These are phyloP conservation scores for Nemophila menziesii DNA, from an alignment of 257 asterid genomes.

Conservation along the genomic window DNA sequence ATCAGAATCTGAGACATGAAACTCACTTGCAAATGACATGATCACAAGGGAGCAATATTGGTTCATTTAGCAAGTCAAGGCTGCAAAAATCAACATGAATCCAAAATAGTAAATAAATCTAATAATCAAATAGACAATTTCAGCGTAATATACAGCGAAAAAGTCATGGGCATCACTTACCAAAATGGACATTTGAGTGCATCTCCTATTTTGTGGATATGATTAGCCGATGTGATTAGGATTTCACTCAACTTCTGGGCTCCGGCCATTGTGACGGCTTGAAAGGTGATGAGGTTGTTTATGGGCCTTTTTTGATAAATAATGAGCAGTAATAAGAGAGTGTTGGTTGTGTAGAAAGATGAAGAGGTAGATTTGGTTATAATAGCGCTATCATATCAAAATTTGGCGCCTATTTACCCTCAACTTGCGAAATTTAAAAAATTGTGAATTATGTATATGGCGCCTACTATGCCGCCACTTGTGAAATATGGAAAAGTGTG, in stretches of 20 bases:
- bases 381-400: neutral
- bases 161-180: conserved; percentile 16
- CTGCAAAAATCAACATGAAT: conserved; percentile 23
- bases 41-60: conserved; percentile 75
- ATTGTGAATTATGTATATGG: too few relatives aligned
- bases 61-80: conserved; percentile 53
- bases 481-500: too few relatives aligned
- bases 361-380: neutral
- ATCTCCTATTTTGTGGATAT: conserved; percentile 60
- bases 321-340: too few relatives aligned
- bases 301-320: neutral
- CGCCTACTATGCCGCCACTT: too few relatives aligned
- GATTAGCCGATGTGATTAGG: conserved; percentile 47
- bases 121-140: neutral
- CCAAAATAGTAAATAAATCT: neutral
- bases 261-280: conserved; percentile 11
- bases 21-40: conserved; percentile 86
- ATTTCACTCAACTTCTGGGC: conserved; percentile 18
- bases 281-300: neutral
- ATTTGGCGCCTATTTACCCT: neutral
- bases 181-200: conserved; percentile 91
- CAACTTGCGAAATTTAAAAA: neutral
- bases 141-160: neutral
- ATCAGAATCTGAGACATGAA: neutral
- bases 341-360: neutral